Base-by-base conservation (phyloP, 2,329 filamentous ascomycete genomes). In the Calonectria multiphialidica region DNA sequence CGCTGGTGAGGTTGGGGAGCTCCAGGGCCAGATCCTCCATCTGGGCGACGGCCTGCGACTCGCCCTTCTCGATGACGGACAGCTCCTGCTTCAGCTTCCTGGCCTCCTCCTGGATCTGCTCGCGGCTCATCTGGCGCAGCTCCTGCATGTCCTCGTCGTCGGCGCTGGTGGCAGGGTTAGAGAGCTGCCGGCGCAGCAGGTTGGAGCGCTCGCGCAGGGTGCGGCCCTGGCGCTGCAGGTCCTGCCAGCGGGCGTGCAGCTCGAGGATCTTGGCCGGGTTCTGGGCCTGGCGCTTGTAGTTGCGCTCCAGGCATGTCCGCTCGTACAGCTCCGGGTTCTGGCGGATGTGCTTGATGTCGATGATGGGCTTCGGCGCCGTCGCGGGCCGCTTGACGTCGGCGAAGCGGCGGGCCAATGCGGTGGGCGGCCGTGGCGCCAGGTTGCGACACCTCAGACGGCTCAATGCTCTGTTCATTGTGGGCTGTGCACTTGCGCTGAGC, bases 321-420 rank as follows among this genome's bases (percentile, higher is more conserved):
- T 93, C 90, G 87, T 98, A 94, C 18, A 97, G 88, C 16, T 93
- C 90, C 18, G 94, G 91, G 83, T 97, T 94, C 80, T 95, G 90
- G 70, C 96, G 95, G 82, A 99, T 98, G 85, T 97, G 93, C 83
- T 95, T 96, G 81, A 98, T 89, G 85, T 98, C 94, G 76, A 97
- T 89, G 57, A 90, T 90, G 30, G 94, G 91, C 82, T 95, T 96
- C 13, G 95, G 95, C 16, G 94, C 95, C 65, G 90, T 92, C 2
- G 93, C 88, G 5, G 94, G 93, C 45, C 92, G 88, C 70, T 82
- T 83, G 53, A 71, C 66, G 57, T 81, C 79, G 59, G 78, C 75
- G 45, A 80, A 78, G 70, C 73, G 61, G 53, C 79, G 80, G 50
- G 42, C 47, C 42, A 73, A 44, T 64, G 67, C 53, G 3, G 72